phyloP scores from a whole-genome alignment of 345 rosid genomes.

The Toxicodendron radicans region DNA sequence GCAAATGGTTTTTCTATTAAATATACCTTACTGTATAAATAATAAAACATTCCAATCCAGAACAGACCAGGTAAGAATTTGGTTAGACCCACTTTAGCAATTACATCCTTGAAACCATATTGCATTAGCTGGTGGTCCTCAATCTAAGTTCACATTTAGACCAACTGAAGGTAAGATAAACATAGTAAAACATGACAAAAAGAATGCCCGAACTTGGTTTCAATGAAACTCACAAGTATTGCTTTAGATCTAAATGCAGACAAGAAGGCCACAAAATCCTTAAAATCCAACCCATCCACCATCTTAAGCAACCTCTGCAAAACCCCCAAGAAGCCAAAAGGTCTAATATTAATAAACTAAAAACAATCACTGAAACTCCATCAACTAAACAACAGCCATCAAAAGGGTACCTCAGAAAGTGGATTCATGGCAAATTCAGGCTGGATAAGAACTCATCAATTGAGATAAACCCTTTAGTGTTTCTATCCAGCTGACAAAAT shows the following conservation, averaged over 20 bases:
- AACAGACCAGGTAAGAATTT: conserved; percentile 47
- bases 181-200: conserved; percentile 4
- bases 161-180: background rate
- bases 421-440: conserved; percentile 89
- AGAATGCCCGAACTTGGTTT: background rate
- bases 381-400: background rate
- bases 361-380: conserved; percentile 1
- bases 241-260: conserved; percentile 69
- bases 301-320: conserved; percentile 69
- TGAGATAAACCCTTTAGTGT: conserved; percentile 72
- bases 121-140: conserved; percentile 55
- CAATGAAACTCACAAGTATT: conserved; percentile 33
- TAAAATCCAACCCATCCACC: conserved; percentile 75
- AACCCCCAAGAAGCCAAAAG: conserved; percentile 11
- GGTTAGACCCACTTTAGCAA: conserved; percentile 46
- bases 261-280: conserved; percentile 74
- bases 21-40: conserved; percentile 51
- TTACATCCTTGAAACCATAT: conserved; percentile 46
- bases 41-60: conserved; percentile 59
- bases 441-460: conserved; percentile 70
- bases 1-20: background rate
- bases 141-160: conserved; percentile 31
- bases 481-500: conserved; percentile 80
- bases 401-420: conserved; percentile 55
- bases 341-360: conserved; percentile 1